Evolutionary conservation across 306 rosid genomes (phyloP).

Genomic region (Canavalia gladiata): DNA sequence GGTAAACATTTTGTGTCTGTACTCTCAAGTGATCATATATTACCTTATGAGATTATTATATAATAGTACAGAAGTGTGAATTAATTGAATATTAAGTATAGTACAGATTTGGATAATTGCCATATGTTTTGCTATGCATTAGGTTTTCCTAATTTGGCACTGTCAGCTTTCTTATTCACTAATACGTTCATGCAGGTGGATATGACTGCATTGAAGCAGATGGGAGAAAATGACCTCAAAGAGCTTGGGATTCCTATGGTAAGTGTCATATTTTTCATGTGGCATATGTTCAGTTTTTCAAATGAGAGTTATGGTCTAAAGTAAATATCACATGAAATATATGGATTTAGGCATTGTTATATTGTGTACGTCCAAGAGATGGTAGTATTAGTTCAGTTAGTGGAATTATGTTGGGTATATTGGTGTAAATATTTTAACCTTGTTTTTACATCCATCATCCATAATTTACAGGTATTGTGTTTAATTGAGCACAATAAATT

Average conservation of each 20-base stretch:
- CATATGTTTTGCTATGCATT: conserved; percentile 15
- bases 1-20: background rate
- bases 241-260: conserved; percentile 99
- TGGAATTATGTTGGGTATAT: conserved; percentile 17
- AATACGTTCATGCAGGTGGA: conserved; percentile 68
- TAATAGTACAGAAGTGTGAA: conserved; percentile 3
- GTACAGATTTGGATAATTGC: background rate
- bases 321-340: conserved; percentile 19
- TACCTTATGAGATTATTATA: background rate
- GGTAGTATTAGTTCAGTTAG: background rate
- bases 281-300: conserved; percentile 32
- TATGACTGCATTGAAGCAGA: conserved; percentile 91
- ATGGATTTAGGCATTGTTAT: conserved; percentile 30
- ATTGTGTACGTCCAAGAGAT: conserved; percentile 4
- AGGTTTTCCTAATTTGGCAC: conserved; percentile 27
- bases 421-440: conserved; percentile 18
- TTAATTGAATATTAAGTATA: background rate
- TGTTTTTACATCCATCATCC: background rate
- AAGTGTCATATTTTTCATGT: conserved; percentile 44
- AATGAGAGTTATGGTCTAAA: conserved; percentile 15
- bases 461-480: background rate
- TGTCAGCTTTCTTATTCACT: conserved; percentile 26
- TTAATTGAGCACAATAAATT: background rate
- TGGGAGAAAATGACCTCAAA: conserved; percentile 96
- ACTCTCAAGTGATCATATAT: conserved; percentile 32